Base-by-base conservation (phyloP, 1,284 basidiomycete species). In the Ustilago loliicola region DNA sequence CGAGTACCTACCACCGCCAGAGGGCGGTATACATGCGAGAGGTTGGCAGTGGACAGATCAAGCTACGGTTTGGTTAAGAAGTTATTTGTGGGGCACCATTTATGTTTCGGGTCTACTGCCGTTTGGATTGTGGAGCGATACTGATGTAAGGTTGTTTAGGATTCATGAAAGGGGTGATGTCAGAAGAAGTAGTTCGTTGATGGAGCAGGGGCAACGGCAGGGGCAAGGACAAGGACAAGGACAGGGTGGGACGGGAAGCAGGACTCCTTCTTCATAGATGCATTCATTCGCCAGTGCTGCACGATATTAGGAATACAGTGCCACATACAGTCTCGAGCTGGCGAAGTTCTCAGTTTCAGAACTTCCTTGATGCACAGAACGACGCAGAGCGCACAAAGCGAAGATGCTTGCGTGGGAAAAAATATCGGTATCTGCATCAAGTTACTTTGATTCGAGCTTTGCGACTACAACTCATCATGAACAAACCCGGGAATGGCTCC, bases 81-180 rank as follows among this genome's bases (percentile, higher is more conserved):
- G 75, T 47, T 86, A 81, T 53, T 36, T 86, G 23, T 86, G 84
- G 83, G 84, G 84, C 5, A 51, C 72, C 8, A 76, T 85, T 29
- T 86, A 80, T 57, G 73, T 81, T 5, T 34, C 52, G 7, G 79
- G 63, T 1, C n/a, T 82, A 29, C 30, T 80, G 38, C 80, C 82
- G 23, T 78, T 56, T 29, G 74, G 66, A 2, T 32, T 85, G 55
- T 85, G 79, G 77, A 69, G 62, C 13, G 77, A 80, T 50, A 79
- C 79, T 1, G 68, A 72, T 6, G 67, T 78, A 48, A 55, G 55
- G 30, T 29, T 78, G 60, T 78, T 78, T 21, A 59, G 71, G 45
- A 70, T 78, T 27, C 71, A 74, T 53, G 69, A 61, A 1, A 38
- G 58, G 11, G 55, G 15, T 17, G 63, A 32, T 13, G 25, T n/a